Evolutionary conservation across 225 moss, liverwort and hornwort species (phyloP), one percentile per base, ranked within the genome.

Genomic region (Sphagnum contortum): DNA sequence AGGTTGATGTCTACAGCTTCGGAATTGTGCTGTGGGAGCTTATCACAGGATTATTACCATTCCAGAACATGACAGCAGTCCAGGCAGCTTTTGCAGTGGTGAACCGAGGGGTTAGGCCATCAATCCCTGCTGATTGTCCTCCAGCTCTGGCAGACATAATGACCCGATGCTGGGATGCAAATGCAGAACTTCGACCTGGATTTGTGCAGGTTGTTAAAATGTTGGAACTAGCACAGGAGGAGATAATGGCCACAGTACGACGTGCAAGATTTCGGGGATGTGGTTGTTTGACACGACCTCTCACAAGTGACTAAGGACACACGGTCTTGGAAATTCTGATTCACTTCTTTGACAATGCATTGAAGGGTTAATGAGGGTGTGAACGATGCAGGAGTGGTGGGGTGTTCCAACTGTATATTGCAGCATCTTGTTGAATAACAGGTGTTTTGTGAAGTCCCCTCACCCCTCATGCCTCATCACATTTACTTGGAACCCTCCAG

Each of bases 1-100:
- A 98, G 89, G 98, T 98, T 80, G 98, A 98, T 68, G 98, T 98
- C 45, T 98, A 98, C 89, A 98, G 98, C 84, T 98, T 98, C 60
- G 98, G 98, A 47, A 91, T 98, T 72, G 98, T 98, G 71, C 70
- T 98, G 8, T 98, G 98, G 98, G 98, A 98, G 89, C 98, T 98
- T 57, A 81, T 98, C 8, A 98, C 98, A 45, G 98, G 98, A 60
- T 71, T 89, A 70, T 80, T 93, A 12, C 98, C 98, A 46, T 98
- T 98, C 50, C 93, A 93, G 68, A 91, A 91, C 55, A 98, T 98
- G 98, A 91, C 98, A 11, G 98, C 98, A 55, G 98, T 98, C 48
- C 98, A 98, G 77, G 98, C 98, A 60, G 98, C 98, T 5, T 98
- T 98, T 64, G 98, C 98, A 58, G 98, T 98, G 13, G 93, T 93